Conservation (phyloP, 768 basidiomycete species). For the Xerocomellus amylosporus region DNA sequence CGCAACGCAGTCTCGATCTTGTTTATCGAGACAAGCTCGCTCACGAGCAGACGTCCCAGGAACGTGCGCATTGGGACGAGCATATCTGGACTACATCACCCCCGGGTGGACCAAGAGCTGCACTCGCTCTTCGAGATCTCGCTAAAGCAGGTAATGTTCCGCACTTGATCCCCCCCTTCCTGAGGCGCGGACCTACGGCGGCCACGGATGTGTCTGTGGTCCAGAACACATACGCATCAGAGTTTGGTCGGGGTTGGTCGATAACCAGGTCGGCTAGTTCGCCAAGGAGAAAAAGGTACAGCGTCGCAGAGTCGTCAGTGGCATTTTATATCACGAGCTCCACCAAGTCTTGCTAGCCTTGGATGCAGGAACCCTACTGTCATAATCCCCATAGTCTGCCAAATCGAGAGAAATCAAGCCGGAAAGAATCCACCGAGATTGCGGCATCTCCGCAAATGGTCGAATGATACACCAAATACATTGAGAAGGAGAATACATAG, state of each 20-base stretch:
- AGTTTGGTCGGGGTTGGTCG: no score
- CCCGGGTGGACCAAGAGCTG: no score
- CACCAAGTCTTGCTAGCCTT: no score
- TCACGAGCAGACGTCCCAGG: neutral
- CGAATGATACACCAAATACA: neutral
- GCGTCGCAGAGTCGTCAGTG: no score
- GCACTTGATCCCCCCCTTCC: neutral
- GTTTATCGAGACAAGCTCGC: neutral
- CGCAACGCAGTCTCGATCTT: neutral
- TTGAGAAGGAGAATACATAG: neutral
- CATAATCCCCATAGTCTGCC: neutral
- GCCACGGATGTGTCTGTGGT: no score
- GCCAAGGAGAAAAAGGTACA: no score
- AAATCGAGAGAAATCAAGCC: no score
- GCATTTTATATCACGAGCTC: no score
- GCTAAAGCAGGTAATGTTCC: neutral
- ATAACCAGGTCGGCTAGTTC: neutral
- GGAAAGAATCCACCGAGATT: neutral
- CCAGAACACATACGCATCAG: neutral
- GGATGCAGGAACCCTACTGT: no score
- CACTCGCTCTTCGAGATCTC: neutral
- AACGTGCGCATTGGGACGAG: no score
- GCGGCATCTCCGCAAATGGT: neutral
- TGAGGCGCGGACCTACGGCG: neutral
- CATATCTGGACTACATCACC: no score